Evolutionary conservation across 257 asterid species (phyloP).

Genomic region (Fraxinus cuspidata): DNA sequence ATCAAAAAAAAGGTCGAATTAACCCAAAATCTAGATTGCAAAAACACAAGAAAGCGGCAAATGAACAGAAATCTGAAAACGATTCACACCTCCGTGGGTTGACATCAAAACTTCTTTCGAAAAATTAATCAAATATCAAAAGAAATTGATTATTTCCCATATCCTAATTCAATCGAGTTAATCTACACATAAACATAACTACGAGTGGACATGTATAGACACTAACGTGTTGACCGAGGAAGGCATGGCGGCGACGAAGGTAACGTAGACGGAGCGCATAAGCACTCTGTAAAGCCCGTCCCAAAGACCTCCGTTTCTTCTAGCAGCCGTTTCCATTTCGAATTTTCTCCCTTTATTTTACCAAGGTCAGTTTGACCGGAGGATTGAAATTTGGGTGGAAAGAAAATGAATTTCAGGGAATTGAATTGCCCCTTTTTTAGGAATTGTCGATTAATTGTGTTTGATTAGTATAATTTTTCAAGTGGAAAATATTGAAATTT

Average conservation of each 20-base stretch:
- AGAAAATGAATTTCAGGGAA: too few species aligned
- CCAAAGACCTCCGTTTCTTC: constrained; percentile 26
- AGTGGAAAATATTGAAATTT: too few species aligned
- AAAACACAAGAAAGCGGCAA: too few species aligned
- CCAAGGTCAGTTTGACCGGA: neutral
- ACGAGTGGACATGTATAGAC: neutral
- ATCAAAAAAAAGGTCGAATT: neutral
- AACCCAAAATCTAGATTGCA: neutral
- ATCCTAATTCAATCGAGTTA: constrained; percentile 12
- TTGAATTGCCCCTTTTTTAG: too few species aligned
- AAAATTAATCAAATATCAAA: neutral
- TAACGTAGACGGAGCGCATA: constrained; percentile 30
- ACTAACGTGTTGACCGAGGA: constrained; percentile 31
- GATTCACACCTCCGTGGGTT: neutral
- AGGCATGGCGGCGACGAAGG: constrained; percentile 30
- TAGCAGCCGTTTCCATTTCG: constrained; percentile 16
- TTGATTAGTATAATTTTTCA: too few species aligned
- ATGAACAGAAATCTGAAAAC: neutral
- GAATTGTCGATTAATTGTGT: too few species aligned
- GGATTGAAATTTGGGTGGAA: too few species aligned
- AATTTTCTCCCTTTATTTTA: neutral
- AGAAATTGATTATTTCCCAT: neutral
- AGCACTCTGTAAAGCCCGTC: constrained; percentile 30
- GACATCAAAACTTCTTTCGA: neutral
- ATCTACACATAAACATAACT: neutral